These are phyloP conservation scores for Colletotrichum viniferum DNA, from an alignment of 2,329 filamentous ascomycete species.

Conservation along the genomic window DNA sequence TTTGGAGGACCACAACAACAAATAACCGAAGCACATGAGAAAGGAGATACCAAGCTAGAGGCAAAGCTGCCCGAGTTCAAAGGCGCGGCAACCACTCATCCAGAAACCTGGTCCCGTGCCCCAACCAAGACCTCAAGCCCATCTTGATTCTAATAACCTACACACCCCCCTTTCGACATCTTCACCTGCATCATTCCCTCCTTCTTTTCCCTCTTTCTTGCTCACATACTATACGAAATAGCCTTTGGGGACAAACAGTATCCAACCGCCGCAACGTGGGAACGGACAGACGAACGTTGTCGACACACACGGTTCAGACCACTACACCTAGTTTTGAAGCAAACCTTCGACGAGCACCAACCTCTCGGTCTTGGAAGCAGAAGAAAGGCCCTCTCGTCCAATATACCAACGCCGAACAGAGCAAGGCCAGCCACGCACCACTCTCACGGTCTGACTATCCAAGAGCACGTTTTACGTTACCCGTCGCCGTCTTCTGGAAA, in stretches of 20 bases:
- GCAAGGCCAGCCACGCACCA: not conserved
- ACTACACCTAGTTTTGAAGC: not conserved
- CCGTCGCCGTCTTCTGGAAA: not conserved
- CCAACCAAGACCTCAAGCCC: not conserved
- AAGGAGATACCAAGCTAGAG: not conserved
- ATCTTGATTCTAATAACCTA: not conserved
- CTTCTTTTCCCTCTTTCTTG: not conserved
- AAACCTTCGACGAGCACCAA: not conserved
- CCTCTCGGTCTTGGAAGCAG: not conserved
- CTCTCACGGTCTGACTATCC: not conserved
- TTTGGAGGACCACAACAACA: not conserved
- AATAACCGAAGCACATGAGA: not conserved
- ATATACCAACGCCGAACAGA: not conserved
- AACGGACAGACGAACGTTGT: not conserved
- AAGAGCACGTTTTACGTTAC: not conserved
- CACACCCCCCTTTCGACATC: not conserved
- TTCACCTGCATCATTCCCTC: not conserved
- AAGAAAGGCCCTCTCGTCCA: not conserved
- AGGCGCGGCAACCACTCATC: not conserved
- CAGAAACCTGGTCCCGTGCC: not conserved
- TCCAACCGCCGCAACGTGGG: not conserved
- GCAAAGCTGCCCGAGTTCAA: not conserved
- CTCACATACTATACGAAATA: not conserved
- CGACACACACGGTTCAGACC: not conserved
- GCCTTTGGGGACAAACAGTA: not conserved